Percentiles rank a stretch among this genome's conserved stretches.
Conservation (phyloP, 495 filamentous ascomycete genomes). For the Pseudomonodictys pantanalensis region DNA sequence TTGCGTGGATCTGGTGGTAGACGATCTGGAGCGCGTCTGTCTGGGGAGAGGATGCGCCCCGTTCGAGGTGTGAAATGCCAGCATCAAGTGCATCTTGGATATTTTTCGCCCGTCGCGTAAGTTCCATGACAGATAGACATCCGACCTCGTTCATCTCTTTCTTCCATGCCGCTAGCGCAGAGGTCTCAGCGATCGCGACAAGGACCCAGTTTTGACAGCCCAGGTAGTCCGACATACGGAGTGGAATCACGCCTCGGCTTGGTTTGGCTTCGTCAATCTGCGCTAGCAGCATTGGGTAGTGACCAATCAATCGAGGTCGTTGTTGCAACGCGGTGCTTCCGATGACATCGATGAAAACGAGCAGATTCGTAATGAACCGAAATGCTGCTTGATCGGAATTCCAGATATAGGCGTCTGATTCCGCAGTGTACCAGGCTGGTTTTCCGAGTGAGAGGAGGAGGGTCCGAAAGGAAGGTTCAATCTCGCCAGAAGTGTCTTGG, state of each 20-base stretch:
- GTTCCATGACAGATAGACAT: conserved; percentile 3
- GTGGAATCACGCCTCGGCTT: background rate
- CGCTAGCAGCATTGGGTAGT: conserved; percentile 6
- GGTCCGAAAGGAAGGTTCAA: background rate
- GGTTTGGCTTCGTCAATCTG: background rate
- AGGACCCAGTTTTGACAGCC: conserved; percentile 14
- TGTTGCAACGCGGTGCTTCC: conserved; percentile 5
- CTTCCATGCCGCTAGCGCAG: conserved; percentile 5
- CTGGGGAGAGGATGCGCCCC: background rate
- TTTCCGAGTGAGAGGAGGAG: conserved; percentile 2
- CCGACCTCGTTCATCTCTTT: background rate
- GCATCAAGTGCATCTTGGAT: background rate
- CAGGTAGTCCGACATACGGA: conserved; percentile 1
- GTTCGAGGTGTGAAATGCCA: background rate
- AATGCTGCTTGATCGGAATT: conserved; percentile 9
- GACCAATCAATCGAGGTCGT: background rate
- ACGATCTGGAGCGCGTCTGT: background rate
- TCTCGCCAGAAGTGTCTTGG: background rate
- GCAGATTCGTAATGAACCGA: conserved; percentile 3
- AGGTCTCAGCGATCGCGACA: conserved; percentile 2
- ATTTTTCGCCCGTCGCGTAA: background rate
- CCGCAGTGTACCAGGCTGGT: conserved; percentile 5
- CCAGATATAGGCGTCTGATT: conserved; percentile 1
- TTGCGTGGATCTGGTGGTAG: background rate
- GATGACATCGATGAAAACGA: conserved; percentile 11